These are phyloP conservation scores for Mycena belliarum DNA, from an alignment of 768 basidiomycete genomes.

Conservation along the genomic window DNA sequence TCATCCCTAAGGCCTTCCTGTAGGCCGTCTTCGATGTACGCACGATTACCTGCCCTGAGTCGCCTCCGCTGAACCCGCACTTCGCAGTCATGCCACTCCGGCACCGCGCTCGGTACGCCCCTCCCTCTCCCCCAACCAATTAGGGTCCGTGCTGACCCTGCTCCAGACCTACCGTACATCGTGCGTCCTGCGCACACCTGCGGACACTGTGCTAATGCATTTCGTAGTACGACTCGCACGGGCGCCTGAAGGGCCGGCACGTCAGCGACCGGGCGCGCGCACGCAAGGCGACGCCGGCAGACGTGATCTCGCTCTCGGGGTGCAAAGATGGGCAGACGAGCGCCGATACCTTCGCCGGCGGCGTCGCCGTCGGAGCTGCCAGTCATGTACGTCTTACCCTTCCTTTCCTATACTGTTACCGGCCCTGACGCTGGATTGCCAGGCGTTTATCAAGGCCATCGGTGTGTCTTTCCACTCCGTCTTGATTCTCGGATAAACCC, in stretches of 20 bases:
- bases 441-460: constrained; percentile 63
- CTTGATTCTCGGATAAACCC: neutral
- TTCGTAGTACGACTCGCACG: constrained; percentile 58
- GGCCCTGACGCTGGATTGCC: neutral
- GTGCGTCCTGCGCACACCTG: too few relatives aligned
- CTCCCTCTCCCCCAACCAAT: too few relatives aligned
- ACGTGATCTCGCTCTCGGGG: constrained; percentile 78
- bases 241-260: constrained; percentile 49
- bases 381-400: constrained; percentile 57
- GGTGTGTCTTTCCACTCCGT: constrained; percentile 15
- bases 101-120: constrained; percentile 50
- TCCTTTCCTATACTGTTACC: neutral
- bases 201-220: too few relatives aligned
- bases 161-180: constrained; percentile 52
- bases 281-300: constrained; percentile 64
- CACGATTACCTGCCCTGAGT: too few relatives aligned
- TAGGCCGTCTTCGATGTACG: constrained; percentile 58
- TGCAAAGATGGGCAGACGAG: constrained; percentile 74
- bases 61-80: neutral
- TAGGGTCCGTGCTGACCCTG: too few relatives aligned
- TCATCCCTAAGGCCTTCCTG: too few relatives aligned
- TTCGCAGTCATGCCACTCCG: constrained; percentile 54
- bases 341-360: constrained; percentile 65
- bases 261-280: constrained; percentile 33
- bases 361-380: constrained; percentile 77